Base-by-base conservation (phyloP, 2,329 filamentous ascomycete genomes). In the Tolypocladium cylindrosporum region DNA sequence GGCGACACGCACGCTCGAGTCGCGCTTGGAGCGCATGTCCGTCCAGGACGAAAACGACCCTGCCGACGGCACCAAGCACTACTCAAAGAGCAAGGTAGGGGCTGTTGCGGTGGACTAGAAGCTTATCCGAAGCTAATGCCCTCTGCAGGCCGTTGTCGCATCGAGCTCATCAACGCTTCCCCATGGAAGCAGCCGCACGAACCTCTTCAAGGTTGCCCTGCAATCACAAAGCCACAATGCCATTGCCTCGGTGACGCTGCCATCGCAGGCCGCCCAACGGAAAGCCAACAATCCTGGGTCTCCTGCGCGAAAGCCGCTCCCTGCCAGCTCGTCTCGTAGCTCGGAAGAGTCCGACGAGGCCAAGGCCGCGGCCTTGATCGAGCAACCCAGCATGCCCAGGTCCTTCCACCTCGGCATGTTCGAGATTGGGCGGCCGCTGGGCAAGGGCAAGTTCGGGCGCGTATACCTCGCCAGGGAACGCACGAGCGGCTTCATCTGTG, bases 31-130 rank as follows among this genome's bases (percentile, higher is more conserved):
- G 84, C 87, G 87, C 73, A 84, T 97, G 76, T 88, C 89, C 24
- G 90, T 97, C 61, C 88, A 89, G 66, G 92, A 97, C 69, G 92
- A 96, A 74, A 95, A 93, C 69, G 87, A 90, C 59, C 74, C 77
- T 39, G 75, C 75, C 57, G 79, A 83, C 62, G 77, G 75, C 61
- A 74, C 75, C 58, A 79, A 79, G 61, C 61, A 64, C 34, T 86
- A 89, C 71, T 79, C 84, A 64, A 96, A 95, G 75, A 74, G 84
- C 61, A 96, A 96, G 85, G 91, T 93, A 52, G 19, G 31, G 8
- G 31, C 31, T 52, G 9, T 36, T 21, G 31, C 48, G 31, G 11
- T 37, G 19, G 48, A 78, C 58, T 69, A 14, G 31, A 37, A 36
- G 27, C 27, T 55, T 19, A 19, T 27, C n/a, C 54, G 74, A 77